phyloP scores from a whole-genome alignment of 352 stramenopile species.

The Phytophthora capsici region DNA sequence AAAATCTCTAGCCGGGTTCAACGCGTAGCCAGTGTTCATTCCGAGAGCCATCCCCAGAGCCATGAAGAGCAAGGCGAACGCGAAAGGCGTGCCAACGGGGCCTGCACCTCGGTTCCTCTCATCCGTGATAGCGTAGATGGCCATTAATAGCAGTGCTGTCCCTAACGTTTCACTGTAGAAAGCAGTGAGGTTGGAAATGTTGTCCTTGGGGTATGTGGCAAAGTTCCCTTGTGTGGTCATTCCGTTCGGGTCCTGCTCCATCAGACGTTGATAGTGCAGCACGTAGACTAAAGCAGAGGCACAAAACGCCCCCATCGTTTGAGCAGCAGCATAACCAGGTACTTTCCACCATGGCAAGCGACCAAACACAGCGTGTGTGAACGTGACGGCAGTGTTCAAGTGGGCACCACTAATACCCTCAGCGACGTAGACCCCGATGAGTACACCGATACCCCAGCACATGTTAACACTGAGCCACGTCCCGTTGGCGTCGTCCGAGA shows the following conservation, averaged over 20 bases:
- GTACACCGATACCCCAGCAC: conserved; percentile 33
- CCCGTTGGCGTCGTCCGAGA: conserved; percentile 53
- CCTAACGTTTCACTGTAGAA: conserved; percentile 64
- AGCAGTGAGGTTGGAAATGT: conserved; percentile 48
- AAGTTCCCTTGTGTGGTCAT: conserved; percentile 47
- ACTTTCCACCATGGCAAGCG: conserved; percentile 55
- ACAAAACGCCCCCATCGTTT: conserved; percentile 48
- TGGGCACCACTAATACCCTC: conserved; percentile 57
- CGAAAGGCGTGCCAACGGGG: conserved; percentile 37
- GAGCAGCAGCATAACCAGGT: conserved; percentile 41
- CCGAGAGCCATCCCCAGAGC: conserved; percentile 65
- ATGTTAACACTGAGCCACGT: conserved; percentile 69
- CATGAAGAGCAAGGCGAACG: conserved; percentile 58
- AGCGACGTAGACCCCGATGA: conserved; percentile 54
- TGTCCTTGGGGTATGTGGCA: conserved; percentile 46
- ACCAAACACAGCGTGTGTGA: conserved; percentile 50
- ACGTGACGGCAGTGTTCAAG: conserved; percentile 60
- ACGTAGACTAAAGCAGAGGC: conserved; percentile 48
- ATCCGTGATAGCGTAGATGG: conserved; percentile 60
- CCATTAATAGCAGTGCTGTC: conserved; percentile 54
- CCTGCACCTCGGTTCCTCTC: conserved; percentile 49
- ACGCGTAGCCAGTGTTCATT: conserved; percentile 43
- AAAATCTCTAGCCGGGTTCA: conserved; percentile 57
- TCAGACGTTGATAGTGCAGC: conserved; percentile 52
- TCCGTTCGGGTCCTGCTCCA: conserved; percentile 47